Conservation (phyloP, 139 green algal species). For the Haematococcus lacustris region DNA sequence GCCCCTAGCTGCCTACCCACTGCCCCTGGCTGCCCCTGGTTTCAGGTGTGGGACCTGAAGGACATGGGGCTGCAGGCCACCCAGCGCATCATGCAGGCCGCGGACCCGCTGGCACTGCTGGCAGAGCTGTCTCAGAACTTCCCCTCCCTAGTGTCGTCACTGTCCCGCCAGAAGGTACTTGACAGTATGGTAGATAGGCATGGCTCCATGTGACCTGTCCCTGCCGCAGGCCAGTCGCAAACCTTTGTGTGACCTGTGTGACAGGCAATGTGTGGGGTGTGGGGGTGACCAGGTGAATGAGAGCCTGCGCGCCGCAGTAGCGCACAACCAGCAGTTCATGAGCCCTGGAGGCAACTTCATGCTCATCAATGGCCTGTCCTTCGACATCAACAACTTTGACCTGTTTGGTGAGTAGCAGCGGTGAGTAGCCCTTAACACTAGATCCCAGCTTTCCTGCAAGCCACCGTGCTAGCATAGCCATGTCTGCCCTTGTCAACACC, state of each 20-base stretch:
- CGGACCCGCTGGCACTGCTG: conserved; percentile 70
- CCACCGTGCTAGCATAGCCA: background rate
- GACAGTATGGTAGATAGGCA: too few relatives aligned
- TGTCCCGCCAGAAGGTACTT: conserved; percentile 42
- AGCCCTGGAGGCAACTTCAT: conserved; percentile 48
- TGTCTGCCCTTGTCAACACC: too few relatives aligned
- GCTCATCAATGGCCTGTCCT: conserved; percentile 68
- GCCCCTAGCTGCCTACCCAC: too few relatives aligned
- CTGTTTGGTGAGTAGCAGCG: conserved; percentile 51
- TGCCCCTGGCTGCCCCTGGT: too few relatives aligned
- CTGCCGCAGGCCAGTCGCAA: too few relatives aligned
- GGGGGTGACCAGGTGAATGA: conserved; percentile 22
- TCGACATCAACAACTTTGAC: conserved; percentile 58
- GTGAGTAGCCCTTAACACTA: too few relatives aligned
- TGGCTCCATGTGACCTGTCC: too few relatives aligned
- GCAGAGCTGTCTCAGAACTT: conserved; percentile 83
- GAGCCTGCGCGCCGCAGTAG: conserved; percentile 25
- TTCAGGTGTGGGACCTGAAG: conserved; percentile 80
- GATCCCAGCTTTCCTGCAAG: background rate
- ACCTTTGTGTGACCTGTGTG: too few relatives aligned
- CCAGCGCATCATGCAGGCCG: conserved; percentile 46
- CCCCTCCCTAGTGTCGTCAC: conserved; percentile 58
- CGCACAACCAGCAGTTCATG: conserved; percentile 37
- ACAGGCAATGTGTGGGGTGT: too few relatives aligned
- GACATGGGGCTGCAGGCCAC: conserved; percentile 82